phyloP scores from a whole-genome alignment of 371 early-diverging fungal genomes.

The Mortierella polycephala region DNA sequence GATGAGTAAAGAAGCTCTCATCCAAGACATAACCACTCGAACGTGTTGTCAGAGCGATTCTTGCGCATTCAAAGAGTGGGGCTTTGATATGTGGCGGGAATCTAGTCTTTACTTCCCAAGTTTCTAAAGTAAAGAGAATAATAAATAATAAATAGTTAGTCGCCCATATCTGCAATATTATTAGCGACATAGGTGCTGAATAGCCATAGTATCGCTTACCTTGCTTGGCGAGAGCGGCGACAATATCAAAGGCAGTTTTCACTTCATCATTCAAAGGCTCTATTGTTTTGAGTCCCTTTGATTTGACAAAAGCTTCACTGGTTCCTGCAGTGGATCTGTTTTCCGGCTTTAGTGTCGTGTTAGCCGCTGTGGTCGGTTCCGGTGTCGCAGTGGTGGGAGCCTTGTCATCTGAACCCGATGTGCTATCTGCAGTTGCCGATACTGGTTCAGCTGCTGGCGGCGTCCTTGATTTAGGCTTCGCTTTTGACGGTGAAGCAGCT shows the following conservation, averaged over 20 bases:
- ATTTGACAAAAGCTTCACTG: background rate
- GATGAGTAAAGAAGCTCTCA: slow-evolving; percentile 56
- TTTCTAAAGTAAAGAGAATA: slow-evolving; percentile 20
- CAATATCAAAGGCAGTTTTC: slow-evolving; percentile 12
- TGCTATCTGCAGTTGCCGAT: background rate
- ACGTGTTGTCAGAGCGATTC: slow-evolving; percentile 54
- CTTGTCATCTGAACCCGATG: background rate
- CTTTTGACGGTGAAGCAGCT: slow-evolving; percentile 26
- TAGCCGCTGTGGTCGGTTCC: background rate
- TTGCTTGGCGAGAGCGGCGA: slow-evolving; percentile 34
- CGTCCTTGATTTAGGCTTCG: slow-evolving; percentile 22
- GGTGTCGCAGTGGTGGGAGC: background rate
- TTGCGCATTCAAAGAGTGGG: slow-evolving; percentile 58
- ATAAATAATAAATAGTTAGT: background rate
- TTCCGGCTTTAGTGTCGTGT: background rate
- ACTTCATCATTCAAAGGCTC: slow-evolving; percentile 36
- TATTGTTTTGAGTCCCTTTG: slow-evolving; percentile 14
- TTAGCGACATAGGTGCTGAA: too few relatives aligned
- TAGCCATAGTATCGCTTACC: slow-evolving; percentile 7
- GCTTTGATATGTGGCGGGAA: slow-evolving; percentile 61
- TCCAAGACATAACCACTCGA: slow-evolving; percentile 53
- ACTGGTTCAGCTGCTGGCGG: background rate
- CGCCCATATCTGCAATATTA: too few relatives aligned
- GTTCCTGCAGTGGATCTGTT: background rate
- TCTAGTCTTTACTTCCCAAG: slow-evolving; percentile 56